Evolutionary conservation across 352 stramenopile genomes (phyloP), one percentile per base, ranked within the genome.

Genomic region (Phytophthora melonis): DNA sequence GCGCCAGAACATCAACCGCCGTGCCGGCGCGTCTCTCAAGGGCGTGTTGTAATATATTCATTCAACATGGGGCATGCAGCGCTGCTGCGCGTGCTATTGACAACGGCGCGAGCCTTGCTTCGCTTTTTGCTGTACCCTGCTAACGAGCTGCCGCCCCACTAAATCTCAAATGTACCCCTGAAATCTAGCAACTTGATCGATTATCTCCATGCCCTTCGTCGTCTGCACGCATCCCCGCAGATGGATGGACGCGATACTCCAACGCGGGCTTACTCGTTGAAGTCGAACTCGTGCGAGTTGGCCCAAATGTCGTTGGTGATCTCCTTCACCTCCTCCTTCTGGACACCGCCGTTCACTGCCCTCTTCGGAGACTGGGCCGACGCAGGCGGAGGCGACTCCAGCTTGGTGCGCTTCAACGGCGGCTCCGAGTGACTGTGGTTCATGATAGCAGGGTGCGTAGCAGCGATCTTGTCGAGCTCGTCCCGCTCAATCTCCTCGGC

Each of bases 301-400:
- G 82, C 82, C 87, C 87, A 94, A 66, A 94, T 94, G 49, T 93
- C 85, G 74, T 92, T 93, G 53, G 87, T 87, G 30, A 94, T 75
- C 32, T 78, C 77, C 30, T 84, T 84, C n/a, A 91, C 87, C 2
- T 90, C 82, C 16, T 83, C 78, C 23, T 81, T 84, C 18, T 79
- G 76, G n/a, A 80, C 70, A 53, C 66, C 57, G 3, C 49, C 74
- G 47, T 60, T 72, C 21, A 69, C 59, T 50, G 75, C 50, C 70
- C 77, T 79, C 66, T 85, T 85, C 18, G 64, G 70, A 30, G 70
- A 70, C 8, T 63, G 63, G 7, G 57, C 63, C 23, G 52, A 77
- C 21, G 47, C 18, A 6, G 53, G 55, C 16, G 67, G 57, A 9
- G 74, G 63, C 11, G 74, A 75, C 21, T 72, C 69, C 27, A 72